Percentiles rank a stretch among this genome's conserved stretches.
These are phyloP conservation scores for Dactylellina haptotyla DNA, from an alignment of 2,329 filamentous ascomycete species.

Conservation along the genomic window DNA sequence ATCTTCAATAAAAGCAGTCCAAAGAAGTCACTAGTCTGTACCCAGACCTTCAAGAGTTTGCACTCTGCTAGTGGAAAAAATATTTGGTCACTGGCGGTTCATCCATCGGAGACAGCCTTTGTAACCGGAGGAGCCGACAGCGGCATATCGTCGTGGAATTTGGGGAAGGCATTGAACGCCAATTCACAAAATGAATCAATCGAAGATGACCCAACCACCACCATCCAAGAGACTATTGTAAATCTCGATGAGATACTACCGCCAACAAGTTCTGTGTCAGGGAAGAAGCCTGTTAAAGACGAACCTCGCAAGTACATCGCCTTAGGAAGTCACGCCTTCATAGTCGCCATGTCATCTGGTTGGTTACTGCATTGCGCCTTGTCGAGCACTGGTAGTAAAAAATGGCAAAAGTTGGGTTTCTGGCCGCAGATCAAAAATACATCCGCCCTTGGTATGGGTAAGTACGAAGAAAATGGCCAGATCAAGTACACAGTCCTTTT, in stretches of 20 bases:
- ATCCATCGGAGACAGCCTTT: slow-evolving; percentile 63
- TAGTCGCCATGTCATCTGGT: slow-evolving; percentile 37
- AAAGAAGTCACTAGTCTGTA: slow-evolving; percentile 77
- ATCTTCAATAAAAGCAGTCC: slow-evolving; percentile 11
- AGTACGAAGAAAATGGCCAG: not conserved
- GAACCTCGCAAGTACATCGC: slow-evolving; percentile 47
- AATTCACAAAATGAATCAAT: not conserved
- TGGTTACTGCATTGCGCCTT: slow-evolving; percentile 45
- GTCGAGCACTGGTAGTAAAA: not conserved
- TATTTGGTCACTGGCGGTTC: slow-evolving; percentile 77
- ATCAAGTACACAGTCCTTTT: slow-evolving; percentile 16
- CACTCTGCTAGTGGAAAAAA: slow-evolving; percentile 76
- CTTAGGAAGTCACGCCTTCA: slow-evolving; percentile 24
- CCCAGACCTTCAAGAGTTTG: slow-evolving; percentile 36
- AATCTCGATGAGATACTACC: slow-evolving; percentile 20
- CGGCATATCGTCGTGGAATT: slow-evolving; percentile 62
- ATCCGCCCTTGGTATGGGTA: slow-evolving; percentile 31
- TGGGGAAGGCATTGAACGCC: not conserved
- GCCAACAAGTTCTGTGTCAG: not conserved
- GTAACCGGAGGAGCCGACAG: slow-evolving; percentile 89
- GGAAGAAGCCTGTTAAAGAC: slow-evolving; percentile 20
- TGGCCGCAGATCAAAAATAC: slow-evolving; percentile 33
- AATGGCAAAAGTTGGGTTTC: slow-evolving; percentile 32
- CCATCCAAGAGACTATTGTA: slow-evolving; percentile 23
- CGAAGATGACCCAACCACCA: not conserved